Percentiles rank a stretch among this genome's conserved stretches.
These are phyloP conservation scores for Oropetium thomaeum DNA, from an alignment of 176 grass and related monocot genomes.

Conservation along the genomic window DNA sequence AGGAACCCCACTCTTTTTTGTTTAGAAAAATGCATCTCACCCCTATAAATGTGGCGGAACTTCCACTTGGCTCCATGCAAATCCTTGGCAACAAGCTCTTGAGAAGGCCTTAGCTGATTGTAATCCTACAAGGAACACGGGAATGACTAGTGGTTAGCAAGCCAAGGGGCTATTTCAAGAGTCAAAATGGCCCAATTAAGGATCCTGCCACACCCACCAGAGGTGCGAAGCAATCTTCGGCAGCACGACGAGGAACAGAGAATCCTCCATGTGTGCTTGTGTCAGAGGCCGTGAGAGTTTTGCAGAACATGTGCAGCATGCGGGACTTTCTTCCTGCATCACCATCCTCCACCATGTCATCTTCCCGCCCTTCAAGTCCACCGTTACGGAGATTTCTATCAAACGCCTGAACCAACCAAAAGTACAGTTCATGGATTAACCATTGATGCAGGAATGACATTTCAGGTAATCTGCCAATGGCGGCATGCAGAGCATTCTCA, in stretches of 20 bases:
- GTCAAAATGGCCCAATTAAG: not conserved
- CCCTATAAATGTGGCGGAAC: slow-evolving; percentile 99
- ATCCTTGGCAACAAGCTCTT: slow-evolving; percentile 94
- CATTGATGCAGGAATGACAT: not conserved
- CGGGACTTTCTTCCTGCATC: slow-evolving; percentile 53
- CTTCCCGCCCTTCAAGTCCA: slow-evolving; percentile 45
- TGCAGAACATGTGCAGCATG: slow-evolving; percentile 97
- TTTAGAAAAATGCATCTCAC: slow-evolving; percentile 33
- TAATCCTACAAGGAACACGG: slow-evolving; percentile 59
- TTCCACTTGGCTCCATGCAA: slow-evolving; percentile 83
- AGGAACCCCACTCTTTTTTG: not conserved
- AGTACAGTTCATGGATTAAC: not conserved
- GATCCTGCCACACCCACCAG: slow-evolving; percentile 50
- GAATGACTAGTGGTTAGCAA: slow-evolving; percentile 17
- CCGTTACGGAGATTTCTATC: slow-evolving; percentile 41
- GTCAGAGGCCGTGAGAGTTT: slow-evolving; percentile 96
- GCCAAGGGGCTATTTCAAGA: not conserved
- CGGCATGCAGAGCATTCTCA: not conserved
- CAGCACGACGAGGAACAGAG: slow-evolving; percentile 97
- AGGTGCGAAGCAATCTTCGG: slow-evolving; percentile 88
- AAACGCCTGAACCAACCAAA: slow-evolving; percentile 48
- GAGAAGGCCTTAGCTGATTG: slow-evolving; percentile 92
- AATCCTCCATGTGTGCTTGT: slow-evolving; percentile 96
- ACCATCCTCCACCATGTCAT: slow-evolving; percentile 46
- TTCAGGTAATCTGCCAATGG: not conserved